Base-by-base conservation (phyloP, 202 grass and related monocot genomes). In the Setaria viridis region DNA sequence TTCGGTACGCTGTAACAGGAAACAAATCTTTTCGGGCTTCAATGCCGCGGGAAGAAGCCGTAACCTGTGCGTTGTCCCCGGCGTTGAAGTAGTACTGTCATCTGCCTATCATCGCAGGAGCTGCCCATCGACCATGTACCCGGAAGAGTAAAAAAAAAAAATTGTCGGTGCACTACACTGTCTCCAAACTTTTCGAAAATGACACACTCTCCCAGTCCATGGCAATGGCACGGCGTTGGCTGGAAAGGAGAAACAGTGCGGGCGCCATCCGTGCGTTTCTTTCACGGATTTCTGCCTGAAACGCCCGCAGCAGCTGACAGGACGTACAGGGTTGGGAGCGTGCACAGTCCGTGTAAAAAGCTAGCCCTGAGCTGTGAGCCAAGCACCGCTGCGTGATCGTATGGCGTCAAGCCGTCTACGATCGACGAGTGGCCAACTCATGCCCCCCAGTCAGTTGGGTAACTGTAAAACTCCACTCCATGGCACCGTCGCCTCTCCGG, bases 1-100 rank as follows among this genome's bases (percentile, higher is more conserved):
- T 47, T 64, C 57, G n/a, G 9, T 67, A 76, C 19, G 49, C 53
- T 42, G 83, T 64, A 30, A 20, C 53, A 57, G 7, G 70, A n/a
- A 3, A 51, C 33, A 53, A 62, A 46, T 46, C 13, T 57, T 71
- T 72, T 70, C 4, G 47, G 45, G 21, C 12, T 56, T 11, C 64
- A 55, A 4, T 57, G 48, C 6, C 49, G 72, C 86, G 67, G 67
- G 66, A 67, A 45, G 67, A 17, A 1, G 1, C 20, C 19, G 56
- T 25, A 21, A 25, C 14, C 20, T 6, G 87, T 39, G 45, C 58
- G 9, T 7, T 77, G 79, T 58, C 48, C 19, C 75, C 45, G 45
- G 29, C 34, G 45, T 35, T 30, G 58, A 67, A 72, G 69, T 60
- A 34, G 54, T 71, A 81, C 7, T 29, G 20, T 35, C 79, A 34